Evolutionary conservation across 2,329 filamentous ascomycete species (phyloP).

Genomic region (Aspergillus transmontanensis): DNA sequence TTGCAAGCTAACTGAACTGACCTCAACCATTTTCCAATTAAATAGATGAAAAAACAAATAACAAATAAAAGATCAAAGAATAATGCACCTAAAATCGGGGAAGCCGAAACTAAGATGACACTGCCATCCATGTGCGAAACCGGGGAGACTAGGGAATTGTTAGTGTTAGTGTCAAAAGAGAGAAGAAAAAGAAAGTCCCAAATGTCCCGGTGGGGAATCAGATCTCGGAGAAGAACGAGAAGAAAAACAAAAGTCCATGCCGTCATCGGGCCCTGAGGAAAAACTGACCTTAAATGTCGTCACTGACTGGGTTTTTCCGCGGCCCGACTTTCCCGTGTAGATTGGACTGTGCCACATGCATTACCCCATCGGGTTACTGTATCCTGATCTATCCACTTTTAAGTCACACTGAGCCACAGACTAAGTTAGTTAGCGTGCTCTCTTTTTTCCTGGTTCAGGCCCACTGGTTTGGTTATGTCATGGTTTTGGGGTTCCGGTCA

Average conservation of each 20-base stretch:
- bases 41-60: not conserved
- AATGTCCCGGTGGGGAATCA: not conserved
- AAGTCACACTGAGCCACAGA: not conserved
- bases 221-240: not conserved
- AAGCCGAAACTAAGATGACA: conserved; percentile 7
- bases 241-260: not conserved
- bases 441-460: not conserved
- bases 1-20: not conserved
- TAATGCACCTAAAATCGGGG: not conserved
- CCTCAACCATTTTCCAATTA: not conserved
- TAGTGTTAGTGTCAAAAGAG: not conserved
- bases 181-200: not conserved
- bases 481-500: not conserved
- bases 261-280: not conserved
- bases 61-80: not conserved
- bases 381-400: not conserved
- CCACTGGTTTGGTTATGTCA: not conserved
- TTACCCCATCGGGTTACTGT: not conserved
- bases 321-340: not conserved
- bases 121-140: conserved; percentile 1
- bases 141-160: not conserved
- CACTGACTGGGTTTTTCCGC: not conserved
- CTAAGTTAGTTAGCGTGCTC: not conserved
- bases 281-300: not conserved
- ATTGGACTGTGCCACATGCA: not conserved